Conservation (phyloP, 2,329 filamentous ascomycete genomes). For the Fusarium temperatum region DNA sequence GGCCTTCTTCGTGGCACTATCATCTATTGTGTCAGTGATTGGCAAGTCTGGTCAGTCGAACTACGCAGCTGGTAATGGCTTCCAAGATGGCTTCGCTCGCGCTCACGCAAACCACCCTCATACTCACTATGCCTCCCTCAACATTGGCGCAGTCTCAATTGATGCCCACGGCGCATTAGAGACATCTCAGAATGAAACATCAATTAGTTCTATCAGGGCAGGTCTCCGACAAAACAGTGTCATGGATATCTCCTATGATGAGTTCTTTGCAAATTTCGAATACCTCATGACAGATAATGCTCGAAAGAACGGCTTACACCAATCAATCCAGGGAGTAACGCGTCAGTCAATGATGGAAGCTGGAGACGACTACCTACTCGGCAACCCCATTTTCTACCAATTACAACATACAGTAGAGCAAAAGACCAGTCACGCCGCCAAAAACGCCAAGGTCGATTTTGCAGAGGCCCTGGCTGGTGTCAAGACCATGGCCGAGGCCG, state of each 20-base stretch:
- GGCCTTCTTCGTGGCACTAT: neutral
- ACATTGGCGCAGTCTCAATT: constrained; percentile 2
- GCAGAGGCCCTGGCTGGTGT: neutral
- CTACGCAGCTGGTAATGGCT: neutral
- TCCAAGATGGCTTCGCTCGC: neutral
- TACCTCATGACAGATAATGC: neutral
- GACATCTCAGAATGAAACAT: neutral
- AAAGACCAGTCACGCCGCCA: neutral
- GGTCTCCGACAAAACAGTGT: constrained; percentile 1
- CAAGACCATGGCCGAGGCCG: neutral
- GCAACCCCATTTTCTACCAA: neutral
- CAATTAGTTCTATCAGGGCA: neutral
- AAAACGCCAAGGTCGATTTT: neutral
- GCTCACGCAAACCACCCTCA: neutral
- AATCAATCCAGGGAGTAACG: neutral
- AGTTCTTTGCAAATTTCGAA: constrained; percentile 1
- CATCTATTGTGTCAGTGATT: constrained; percentile 5
- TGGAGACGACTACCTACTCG: neutral
- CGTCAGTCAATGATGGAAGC: constrained; percentile 3
- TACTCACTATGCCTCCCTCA: neutral
- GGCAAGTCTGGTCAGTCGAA: constrained; percentile 10
- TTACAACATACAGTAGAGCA: neutral
- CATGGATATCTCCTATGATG: constrained; percentile 1
- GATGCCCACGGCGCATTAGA: constrained; percentile 1
- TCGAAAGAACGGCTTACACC: neutral